Base-by-base conservation (phyloP, 1,284 basidiomycete species). In the Apiotrichum domesticum region DNA sequence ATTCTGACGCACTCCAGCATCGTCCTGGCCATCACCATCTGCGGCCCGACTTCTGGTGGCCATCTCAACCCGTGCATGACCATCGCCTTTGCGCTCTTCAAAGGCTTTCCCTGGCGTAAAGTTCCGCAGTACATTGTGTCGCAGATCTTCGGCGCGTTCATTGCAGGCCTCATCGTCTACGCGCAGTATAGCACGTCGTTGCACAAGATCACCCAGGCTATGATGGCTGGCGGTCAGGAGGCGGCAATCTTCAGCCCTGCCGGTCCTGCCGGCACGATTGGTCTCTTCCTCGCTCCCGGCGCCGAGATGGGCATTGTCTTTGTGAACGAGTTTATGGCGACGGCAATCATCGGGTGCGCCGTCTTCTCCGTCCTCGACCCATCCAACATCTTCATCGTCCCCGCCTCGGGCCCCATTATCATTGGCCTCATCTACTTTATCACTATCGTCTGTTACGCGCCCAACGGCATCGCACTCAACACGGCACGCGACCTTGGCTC, bases 51-150 rank as follows among this genome's bases (percentile, higher is more conserved):
- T 3, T 61, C 64, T 1, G 68, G 68, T 49, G 67, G 59, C 4
- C 68, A 70, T 51, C 51, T 65, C 11, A 61, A 65, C 44, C 67
- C 68, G 0, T 52, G 57, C 6, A 54, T 70, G 1, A 69, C 68
- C 1, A 52, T 70, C 42, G 46, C 62, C 7, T 59, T 65, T 15
- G 62, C 65, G 5, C 34, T 63, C 44, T 67, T 63, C 47, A 59
- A 63, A 44, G 63, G 63, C 11, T 72, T 73, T 57, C 70, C 71
- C 1, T 71, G 69, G 69, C 58, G 63, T 50, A 72, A 70, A 57
- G 66, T 62, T 0, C 70, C 69, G 2, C 64, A 58, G 7, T 73
- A 72, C 61, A 54, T 66, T 34, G 3, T 70, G 10, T 66, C 67
- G 1, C 71, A 73, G 56, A 42, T 70, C 6, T 32, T 66, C 9